Percentiles rank a stretch among this genome's conserved stretches.
Evolutionary conservation across 2,329 filamentous ascomycete genomes (phyloP).

Genomic region (Colletotrichum aenigma): DNA sequence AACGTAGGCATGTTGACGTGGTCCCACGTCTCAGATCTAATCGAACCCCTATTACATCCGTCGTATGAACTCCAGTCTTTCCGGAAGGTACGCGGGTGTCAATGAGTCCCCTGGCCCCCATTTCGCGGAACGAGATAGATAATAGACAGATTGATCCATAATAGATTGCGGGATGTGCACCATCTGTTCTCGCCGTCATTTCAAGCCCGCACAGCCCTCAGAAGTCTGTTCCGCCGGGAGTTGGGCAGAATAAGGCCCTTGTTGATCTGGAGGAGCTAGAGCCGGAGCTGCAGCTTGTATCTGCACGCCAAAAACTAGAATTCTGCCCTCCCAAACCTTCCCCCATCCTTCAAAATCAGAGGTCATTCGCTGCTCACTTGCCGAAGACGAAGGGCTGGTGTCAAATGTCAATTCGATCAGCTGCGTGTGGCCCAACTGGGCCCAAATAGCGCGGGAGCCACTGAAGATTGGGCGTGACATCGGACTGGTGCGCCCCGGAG

Average conservation of each 20-base stretch:
- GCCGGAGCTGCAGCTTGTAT: not conserved
- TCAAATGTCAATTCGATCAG: conserved; percentile 3
- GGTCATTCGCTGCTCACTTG: not conserved
- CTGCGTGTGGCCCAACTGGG: conserved; percentile 1
- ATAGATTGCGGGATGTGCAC: not conserved
- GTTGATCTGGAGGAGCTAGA: not conserved
- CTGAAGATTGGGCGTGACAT: conserved; percentile 7
- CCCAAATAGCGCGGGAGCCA: conserved; percentile 1
- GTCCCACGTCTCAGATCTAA: conserved; percentile 7
- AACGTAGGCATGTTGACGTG: not conserved
- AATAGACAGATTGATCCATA: not conserved
- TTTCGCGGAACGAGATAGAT: not conserved
- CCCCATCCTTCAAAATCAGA: not conserved
- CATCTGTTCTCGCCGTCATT: conserved; percentile 5
- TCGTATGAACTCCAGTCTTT: not conserved
- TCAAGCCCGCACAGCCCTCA: not conserved
- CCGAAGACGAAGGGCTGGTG: not conserved
- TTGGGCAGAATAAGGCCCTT: not conserved
- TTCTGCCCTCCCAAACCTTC: not conserved
- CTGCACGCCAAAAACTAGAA: not conserved
- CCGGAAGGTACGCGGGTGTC: not conserved
- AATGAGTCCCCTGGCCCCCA: not conserved
- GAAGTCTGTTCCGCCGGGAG: not conserved
- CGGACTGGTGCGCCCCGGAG: conserved; percentile 5
- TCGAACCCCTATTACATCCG: conserved; percentile 9